These are phyloP conservation scores for Candida verbasci DNA, from an alignment of 805 yeast genomes.

Conservation along the genomic window DNA sequence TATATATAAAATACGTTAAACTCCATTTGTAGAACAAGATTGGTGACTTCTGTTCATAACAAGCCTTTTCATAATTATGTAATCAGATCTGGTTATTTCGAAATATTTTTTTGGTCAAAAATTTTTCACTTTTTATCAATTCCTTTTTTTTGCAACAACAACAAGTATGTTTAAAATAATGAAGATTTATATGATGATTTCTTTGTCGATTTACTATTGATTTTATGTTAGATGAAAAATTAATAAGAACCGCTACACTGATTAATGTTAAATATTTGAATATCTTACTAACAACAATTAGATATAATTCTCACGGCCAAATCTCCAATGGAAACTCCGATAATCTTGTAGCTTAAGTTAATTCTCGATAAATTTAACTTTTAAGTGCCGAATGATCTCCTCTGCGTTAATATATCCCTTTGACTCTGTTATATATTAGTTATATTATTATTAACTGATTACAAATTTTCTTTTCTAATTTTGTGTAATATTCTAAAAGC, in stretches of 20 bases:
- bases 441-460: background rate
- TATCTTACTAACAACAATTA: background rate
- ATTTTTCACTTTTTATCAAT: background rate
- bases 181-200: conserved; percentile 3
- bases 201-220: conserved; percentile 3
- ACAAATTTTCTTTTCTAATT: background rate
- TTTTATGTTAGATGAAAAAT: background rate
- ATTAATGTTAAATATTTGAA: conserved; percentile 2
- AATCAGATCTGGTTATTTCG: too few relatives aligned
- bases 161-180: background rate
- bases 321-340: background rate
- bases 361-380: too few relatives aligned
- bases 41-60: too few relatives aligned
- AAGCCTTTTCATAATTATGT: too few relatives aligned
- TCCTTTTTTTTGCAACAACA: background rate
- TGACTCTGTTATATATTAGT: background rate
- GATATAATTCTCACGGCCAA: background rate
- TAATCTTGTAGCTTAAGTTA: too few relatives aligned
- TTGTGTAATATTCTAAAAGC: background rate
- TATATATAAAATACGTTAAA: too few relatives aligned
- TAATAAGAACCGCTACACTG: conserved; percentile 34
- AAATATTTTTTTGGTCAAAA: too few relatives aligned
- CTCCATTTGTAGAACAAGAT: too few relatives aligned
- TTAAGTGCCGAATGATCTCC: too few relatives aligned
- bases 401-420: too few relatives aligned